phyloP scores from a whole-genome alignment of 75 land plant species.

The Selaginella tamariscina region DNA sequence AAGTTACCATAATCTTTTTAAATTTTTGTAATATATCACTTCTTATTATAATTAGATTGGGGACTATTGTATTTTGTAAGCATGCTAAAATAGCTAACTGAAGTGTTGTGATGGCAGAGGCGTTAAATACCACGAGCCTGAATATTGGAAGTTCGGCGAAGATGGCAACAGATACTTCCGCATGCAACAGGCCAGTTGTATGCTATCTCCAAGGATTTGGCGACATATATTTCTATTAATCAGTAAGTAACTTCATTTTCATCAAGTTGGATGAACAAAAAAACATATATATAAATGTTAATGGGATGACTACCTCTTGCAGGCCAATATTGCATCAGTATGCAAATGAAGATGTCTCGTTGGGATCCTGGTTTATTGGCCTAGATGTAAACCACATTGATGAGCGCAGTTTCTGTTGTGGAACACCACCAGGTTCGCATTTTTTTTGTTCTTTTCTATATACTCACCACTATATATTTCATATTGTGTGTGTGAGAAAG shows the following conservation, averaged over 20 bases:
- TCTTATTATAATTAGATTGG: background rate
- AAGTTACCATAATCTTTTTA: background rate
- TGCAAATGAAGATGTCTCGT: conserved; percentile 72
- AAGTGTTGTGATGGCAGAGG: too few species aligned
- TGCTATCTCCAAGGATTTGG: conserved; percentile 68
- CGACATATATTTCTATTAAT: conserved; percentile 58
- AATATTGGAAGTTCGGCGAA: conserved; percentile 80
- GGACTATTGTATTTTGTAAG: too few species aligned
- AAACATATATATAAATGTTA: background rate
- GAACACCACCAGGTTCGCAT: conserved; percentile 57
- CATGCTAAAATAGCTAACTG: too few species aligned
- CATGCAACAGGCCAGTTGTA: conserved; percentile 79
- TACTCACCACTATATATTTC: too few species aligned
- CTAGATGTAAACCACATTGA: conserved; percentile 65
- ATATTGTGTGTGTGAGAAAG: too few species aligned
- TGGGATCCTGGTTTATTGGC: conserved; percentile 72
- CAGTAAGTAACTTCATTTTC: conserved; percentile 31
- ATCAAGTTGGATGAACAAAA: background rate
- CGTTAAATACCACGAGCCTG: conserved; percentile 73
- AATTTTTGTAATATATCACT: background rate
- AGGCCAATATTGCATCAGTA: conserved; percentile 52
- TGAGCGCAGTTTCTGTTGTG: conserved; percentile 60
- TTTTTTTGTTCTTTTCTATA: background rate
- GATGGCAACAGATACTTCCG: conserved; percentile 69
- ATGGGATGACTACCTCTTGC: background rate